Evolutionary conservation across 441 rosid genomes (phyloP).

Genomic region (Eutrema salsugineum): DNA sequence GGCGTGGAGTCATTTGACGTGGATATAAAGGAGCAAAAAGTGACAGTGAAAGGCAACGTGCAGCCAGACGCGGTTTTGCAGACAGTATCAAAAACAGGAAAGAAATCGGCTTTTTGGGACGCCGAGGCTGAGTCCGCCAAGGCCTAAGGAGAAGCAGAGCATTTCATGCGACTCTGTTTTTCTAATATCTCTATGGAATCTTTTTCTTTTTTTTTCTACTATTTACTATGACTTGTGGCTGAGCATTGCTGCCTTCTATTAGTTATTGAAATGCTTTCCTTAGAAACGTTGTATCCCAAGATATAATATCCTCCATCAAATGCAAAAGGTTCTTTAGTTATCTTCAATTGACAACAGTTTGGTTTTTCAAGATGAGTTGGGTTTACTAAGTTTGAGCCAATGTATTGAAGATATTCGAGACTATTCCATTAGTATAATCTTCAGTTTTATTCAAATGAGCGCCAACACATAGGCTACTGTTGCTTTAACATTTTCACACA

Average conservation of each 20-base stretch:
- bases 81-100: slow-evolving; percentile 84
- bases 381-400: background rate
- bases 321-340: background rate
- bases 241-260: background rate
- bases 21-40: slow-evolving; percentile 87
- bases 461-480: background rate
- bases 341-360: background rate
- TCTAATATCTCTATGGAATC: background rate
- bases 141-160: slow-evolving; percentile 18
- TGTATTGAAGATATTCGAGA: background rate
- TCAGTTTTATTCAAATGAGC: background rate
- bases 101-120: slow-evolving; percentile 85
- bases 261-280: background rate
- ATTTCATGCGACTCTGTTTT: background rate
- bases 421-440: background rate
- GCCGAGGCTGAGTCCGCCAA: slow-evolving; percentile 37
- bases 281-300: background rate
- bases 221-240: background rate
- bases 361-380: background rate
- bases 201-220: background rate
- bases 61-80: slow-evolving; percentile 81
- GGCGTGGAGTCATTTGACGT: slow-evolving; percentile 85
- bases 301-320: background rate
- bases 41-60: slow-evolving; percentile 86
- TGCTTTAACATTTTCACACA: background rate